Conservation (phyloP, 768 basidiomycete genomes). For the Mycena metata region DNA sequence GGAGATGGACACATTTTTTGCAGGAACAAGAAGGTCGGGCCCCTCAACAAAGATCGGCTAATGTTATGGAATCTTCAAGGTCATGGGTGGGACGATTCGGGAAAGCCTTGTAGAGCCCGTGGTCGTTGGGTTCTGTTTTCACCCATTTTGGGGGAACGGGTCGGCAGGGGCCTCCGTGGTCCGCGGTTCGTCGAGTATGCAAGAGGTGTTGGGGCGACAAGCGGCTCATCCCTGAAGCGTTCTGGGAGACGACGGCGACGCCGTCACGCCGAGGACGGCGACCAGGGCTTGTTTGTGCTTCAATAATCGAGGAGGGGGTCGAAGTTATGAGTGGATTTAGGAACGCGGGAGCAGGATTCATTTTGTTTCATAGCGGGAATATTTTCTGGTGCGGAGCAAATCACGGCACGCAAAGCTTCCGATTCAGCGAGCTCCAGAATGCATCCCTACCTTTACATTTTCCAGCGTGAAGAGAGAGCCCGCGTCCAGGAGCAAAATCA, state of each 20-base stretch:
- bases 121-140: conserved; percentile 38
- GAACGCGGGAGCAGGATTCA: no score
- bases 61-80: conserved; percentile 35
- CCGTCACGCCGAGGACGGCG: conserved; percentile 14
- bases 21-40: conserved; percentile 7
- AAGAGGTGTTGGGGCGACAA: neutral
- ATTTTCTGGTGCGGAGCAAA: no score
- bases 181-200: neutral
- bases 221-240: neutral
- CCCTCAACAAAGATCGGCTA: conserved; percentile 36
- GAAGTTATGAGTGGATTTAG: no score
- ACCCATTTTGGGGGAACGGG: conserved; percentile 12
- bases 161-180: neutral
- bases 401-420: no score
- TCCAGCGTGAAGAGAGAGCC: no score
- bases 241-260: neutral
- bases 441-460: no score
- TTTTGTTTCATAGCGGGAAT: no score
- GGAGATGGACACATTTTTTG: conserved; percentile 35
- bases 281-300: neutral
- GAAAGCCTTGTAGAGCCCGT: conserved; percentile 43
- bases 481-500: no score
- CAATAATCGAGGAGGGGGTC: no score
- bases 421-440: no score
- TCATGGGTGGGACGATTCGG: conserved; percentile 33